Evolutionary conservation across 441 rosid species (phyloP).

Genomic region (Erodium texanum): DNA sequence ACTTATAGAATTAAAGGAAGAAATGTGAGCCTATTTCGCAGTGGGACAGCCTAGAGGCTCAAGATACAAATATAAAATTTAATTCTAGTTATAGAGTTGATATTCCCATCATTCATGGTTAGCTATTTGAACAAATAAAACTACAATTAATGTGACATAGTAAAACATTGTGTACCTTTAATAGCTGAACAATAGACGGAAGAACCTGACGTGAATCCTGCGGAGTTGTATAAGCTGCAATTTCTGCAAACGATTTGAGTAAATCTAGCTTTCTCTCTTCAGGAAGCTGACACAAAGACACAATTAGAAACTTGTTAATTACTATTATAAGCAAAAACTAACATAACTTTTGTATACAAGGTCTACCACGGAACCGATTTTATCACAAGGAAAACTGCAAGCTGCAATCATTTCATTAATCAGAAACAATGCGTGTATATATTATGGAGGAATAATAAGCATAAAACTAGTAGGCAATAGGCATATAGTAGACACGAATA

Average conservation of each 20-base stretch:
- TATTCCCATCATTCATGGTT: neutral
- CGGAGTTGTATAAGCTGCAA: slow-evolving; percentile 71
- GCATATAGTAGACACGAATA: neutral
- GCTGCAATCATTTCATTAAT: no score
- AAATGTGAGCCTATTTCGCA: neutral
- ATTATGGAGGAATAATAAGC: neutral
- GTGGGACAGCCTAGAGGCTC: no score
- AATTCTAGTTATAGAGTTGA: neutral
- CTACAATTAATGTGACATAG: neutral
- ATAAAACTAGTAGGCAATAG: neutral
- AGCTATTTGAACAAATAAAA: neutral
- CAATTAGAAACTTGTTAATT: neutral
- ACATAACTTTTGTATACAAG: no score
- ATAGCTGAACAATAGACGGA: slow-evolving; percentile 72
- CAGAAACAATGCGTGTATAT: neutral
- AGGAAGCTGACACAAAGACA: slow-evolving; percentile 55
- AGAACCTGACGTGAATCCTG: slow-evolving; percentile 91
- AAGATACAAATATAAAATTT: no score
- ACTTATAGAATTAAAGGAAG: neutral
- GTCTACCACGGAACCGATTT: no score
- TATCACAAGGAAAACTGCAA: no score
- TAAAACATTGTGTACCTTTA: slow-evolving; percentile 45
- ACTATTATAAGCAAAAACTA: no score
- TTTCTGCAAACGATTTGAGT: slow-evolving; percentile 88
- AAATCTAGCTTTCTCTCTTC: slow-evolving; percentile 91